Conservation (phyloP, 176 grass and related monocot genomes). For the Aegilops speltoides region DNA sequence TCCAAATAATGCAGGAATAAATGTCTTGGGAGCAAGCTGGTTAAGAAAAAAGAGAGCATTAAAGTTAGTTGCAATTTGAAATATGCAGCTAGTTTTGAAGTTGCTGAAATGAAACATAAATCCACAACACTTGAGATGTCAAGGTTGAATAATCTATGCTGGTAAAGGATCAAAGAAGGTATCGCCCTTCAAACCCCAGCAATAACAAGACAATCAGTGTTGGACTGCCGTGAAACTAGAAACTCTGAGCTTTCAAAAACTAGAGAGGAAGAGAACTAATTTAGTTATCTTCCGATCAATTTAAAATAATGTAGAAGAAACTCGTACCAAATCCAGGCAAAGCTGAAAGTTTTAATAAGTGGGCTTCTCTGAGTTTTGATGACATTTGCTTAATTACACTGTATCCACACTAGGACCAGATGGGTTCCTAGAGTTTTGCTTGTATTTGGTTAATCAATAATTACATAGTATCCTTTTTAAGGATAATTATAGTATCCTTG, state of each 20-base stretch:
- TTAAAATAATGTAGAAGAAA: background rate
- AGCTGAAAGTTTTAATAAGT: background rate
- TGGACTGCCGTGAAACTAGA: constrained; percentile 8
- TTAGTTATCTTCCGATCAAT: background rate
- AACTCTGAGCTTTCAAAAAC: background rate
- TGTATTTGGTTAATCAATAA: background rate
- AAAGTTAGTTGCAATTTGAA: constrained; percentile 15
- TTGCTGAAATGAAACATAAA: constrained; percentile 18
- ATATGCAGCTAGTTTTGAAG: background rate
- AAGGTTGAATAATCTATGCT: background rate
- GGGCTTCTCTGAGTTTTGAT: background rate
- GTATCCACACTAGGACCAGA: too few species aligned
- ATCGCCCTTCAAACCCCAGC: background rate
- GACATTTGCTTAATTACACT: background rate
- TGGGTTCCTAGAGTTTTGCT: background rate
- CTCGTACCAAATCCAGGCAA: background rate
- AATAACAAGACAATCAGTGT: constrained; percentile 8
- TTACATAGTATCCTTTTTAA: background rate
- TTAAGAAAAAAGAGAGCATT: constrained; percentile 31
- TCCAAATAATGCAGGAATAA: constrained; percentile 90
- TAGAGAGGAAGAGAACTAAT: background rate
- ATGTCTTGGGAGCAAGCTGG: constrained; percentile 84
- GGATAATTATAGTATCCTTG: background rate
- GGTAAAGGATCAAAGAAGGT: background rate
- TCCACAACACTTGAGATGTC: constrained; percentile 2